Evolutionary conservation across 1,284 basidiomycete species (phyloP).

Genomic region (Cutaneotrichosporon dermatis): DNA sequence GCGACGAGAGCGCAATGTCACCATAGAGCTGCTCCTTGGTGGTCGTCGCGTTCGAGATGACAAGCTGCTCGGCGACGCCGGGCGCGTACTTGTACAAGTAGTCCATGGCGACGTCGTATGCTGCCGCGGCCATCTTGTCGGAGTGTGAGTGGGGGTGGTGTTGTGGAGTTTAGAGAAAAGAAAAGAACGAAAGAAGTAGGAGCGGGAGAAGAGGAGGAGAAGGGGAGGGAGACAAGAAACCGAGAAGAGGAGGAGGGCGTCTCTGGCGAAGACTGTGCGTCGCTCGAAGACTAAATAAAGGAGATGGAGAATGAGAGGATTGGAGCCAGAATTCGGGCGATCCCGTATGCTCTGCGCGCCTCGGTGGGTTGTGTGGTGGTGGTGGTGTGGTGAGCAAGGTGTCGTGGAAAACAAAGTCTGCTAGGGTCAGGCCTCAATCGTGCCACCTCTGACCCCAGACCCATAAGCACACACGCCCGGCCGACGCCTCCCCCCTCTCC

Average conservation of each 20-base stretch:
- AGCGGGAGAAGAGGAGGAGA: background rate
- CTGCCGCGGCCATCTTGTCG: slow-evolving; percentile 25
- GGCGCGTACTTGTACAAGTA: slow-evolving; percentile 43
- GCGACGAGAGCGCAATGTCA: slow-evolving; percentile 58
- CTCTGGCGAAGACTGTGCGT: background rate
- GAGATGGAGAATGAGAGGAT: background rate
- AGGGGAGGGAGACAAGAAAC: background rate
- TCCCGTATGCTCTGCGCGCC: no score
- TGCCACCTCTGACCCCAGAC: no score
- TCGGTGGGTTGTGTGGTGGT: no score
- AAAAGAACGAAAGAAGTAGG: background rate
- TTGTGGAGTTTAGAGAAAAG: no score
- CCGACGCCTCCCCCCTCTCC: no score
- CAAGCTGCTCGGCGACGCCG: slow-evolving; percentile 37
- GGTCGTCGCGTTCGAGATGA: slow-evolving; percentile 40
- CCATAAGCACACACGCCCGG: no score
- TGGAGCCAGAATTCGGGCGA: no score
- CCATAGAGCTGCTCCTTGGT: slow-evolving; percentile 45
- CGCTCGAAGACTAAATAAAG: background rate
- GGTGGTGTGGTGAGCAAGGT: no score
- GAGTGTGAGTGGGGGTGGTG: background rate
- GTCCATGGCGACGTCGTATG: slow-evolving; percentile 32
- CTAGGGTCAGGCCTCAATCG: no score
- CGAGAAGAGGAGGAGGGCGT: background rate
- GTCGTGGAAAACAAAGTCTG: no score